Evolutionary conservation across 768 basidiomycete species (phyloP), one percentile per base, ranked within the genome.

Genomic region (Hygrocybe coccinea): DNA sequence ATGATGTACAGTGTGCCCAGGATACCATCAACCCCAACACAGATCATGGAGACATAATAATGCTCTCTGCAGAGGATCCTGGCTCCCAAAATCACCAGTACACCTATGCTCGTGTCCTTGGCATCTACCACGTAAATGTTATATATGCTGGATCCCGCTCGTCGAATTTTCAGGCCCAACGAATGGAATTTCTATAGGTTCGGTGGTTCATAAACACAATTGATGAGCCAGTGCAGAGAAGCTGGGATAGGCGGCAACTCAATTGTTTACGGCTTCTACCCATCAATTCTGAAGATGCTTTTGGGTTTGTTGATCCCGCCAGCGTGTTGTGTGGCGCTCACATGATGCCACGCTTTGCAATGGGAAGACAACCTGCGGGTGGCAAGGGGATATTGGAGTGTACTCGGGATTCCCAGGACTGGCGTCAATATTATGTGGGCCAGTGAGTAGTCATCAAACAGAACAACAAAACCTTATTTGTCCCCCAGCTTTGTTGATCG

Each of bases 221-320:
- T 37, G 24, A 2, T 55, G 65, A 29, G 50, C 58, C 0, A n/a
- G 19, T 9, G 47, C 17, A 48, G 8, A 34, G 25, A 46, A 24
- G 39, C 17, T 36, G 48, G 43, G 37, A 12, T 60, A 49, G 9
- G 0, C 17, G 46, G 19, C 17, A 24, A 10, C 62, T 67, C 5
- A 62, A 63, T 33, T 56, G 33, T 2, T 15, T 73, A 3, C 54
- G 54, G 0, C 71, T 70, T 41, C 47, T 64, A 2, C 60, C 61
- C 0, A 51, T 62, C 0, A 43, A 43, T 14, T 59, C 68, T 0
- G 12, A 47, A 0, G 57, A 54, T 10, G 59, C 71, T 0, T 76
- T 75, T 54, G 65, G 71, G 0, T 76, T 77, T 56, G 19, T 76
- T 0, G 68, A 75, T 54, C 74, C 73, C 1, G 50, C 49, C 1